Evolutionary conservation across 2,329 filamentous ascomycete species (phyloP).

Genomic region (Ascochyta viciae-villosae): DNA sequence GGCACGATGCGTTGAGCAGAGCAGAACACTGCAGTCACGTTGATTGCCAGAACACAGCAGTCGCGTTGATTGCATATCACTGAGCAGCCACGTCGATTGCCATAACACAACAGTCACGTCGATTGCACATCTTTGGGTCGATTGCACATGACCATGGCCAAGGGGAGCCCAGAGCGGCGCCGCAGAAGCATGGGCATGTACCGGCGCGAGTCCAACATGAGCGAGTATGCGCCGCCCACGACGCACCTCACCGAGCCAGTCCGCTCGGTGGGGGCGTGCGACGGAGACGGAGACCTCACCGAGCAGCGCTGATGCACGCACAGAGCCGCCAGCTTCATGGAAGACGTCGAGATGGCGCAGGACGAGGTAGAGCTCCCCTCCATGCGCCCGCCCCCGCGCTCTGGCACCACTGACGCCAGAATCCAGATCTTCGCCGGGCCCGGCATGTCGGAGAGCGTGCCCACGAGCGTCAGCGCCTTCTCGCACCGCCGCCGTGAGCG

Average conservation of each 20-base stretch:
- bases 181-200: constrained; percentile 59
- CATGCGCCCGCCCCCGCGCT: constrained; percentile 23
- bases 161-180: constrained; percentile 46
- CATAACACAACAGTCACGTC: too few relatives aligned
- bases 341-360: constrained; percentile 98
- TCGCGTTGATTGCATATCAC: too few relatives aligned
- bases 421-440: constrained; percentile 83
- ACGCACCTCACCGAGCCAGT: background rate
- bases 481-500: constrained; percentile 76
- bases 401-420: constrained; percentile 45
- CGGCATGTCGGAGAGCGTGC: constrained; percentile 87
- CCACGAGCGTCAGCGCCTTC: constrained; percentile 91
- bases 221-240: constrained; percentile 47
- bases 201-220: constrained; percentile 71
- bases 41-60: too few relatives aligned
- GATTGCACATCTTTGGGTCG: background rate
- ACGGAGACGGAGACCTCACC: background rate
- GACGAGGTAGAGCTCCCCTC: constrained; percentile 72
- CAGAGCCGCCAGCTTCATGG: constrained; percentile 73
- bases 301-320: background rate
- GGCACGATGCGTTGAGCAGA: constrained; percentile 2
- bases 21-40: background rate
- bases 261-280: background rate
- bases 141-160: constrained; percentile 32
- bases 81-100: too few relatives aligned